These are phyloP conservation scores for Hansenula sp. DNA, from an alignment of 1,139 yeast species.

Conservation along the genomic window DNA sequence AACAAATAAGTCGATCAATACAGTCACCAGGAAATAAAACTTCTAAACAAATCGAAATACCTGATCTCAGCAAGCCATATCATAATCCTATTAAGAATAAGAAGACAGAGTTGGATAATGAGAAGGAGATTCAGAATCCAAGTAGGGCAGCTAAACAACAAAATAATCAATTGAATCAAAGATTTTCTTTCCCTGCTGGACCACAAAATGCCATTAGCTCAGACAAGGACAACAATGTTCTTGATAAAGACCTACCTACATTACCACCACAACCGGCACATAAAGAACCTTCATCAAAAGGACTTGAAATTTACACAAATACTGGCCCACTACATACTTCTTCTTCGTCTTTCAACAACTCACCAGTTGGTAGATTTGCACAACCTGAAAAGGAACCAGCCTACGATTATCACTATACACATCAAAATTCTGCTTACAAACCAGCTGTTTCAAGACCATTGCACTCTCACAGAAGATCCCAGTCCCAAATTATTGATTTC, in stretches of 20 bases:
- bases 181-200: conserved; percentile 18
- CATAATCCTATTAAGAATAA: not conserved
- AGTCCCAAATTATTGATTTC: conserved; percentile 9
- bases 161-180: conserved; percentile 17
- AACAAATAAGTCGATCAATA: not conserved
- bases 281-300: not conserved
- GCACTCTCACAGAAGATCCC: conserved; percentile 15
- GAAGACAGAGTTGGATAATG: conserved; percentile 14
- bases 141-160: conserved; percentile 19
- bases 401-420: not conserved
- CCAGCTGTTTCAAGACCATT: conserved; percentile 4
- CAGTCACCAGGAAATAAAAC: not conserved
- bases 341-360: not conserved
- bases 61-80: conserved; percentile 9
- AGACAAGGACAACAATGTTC: not conserved
- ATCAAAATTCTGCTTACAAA: not conserved
- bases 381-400: not conserved
- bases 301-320: not conserved
- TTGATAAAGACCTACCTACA: not conserved
- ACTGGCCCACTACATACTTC: not conserved
- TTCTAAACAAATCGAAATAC: conserved; percentile 10
- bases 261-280: not conserved
- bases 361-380: not conserved
- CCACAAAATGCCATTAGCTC: not conserved
- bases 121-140: conserved; percentile 19